A percentile compares a stretch with the other conserved stretches of the same genome.
phyloP scores from a whole-genome alignment of 1,139 yeast genomes.

The Ogataea hybrid region DNA sequence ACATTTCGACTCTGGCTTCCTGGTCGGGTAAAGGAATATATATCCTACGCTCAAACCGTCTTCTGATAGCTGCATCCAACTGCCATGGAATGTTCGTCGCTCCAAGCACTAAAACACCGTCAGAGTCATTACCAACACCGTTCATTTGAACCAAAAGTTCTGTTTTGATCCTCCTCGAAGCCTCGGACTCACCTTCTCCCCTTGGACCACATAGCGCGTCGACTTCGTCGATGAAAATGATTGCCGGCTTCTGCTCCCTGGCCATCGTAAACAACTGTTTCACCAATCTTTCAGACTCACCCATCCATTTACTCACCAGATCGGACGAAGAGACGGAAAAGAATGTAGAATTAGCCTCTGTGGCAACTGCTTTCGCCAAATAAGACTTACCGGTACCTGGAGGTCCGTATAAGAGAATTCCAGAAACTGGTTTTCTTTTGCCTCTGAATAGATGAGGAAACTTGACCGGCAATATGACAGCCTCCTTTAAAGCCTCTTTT shows the following conservation, averaged over 20 bases:
- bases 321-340: constrained; percentile 95
- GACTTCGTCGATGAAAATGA: constrained; percentile 95
- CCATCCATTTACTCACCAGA: constrained; percentile 98
- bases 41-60: constrained; percentile 94
- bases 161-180: constrained; percentile 92
- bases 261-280: constrained; percentile 96
- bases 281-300: constrained; percentile 93
- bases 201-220: constrained; percentile 98
- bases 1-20: constrained; percentile 90
- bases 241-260: constrained; percentile 90
- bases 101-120: constrained; percentile 91
- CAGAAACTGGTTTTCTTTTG: constrained; percentile 88
- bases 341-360: constrained; percentile 95
- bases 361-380: constrained; percentile 96
- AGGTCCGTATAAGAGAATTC: constrained; percentile 92
- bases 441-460: constrained; percentile 96
- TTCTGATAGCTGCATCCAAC: constrained; percentile 93
- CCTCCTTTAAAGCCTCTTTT: constrained; percentile 95
- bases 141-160: constrained; percentile 97
- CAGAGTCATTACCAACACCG: constrained; percentile 95
- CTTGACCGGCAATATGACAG: constrained; percentile 91
- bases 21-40: constrained; percentile 93
- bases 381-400: constrained; percentile 99
- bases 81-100: constrained; percentile 99
- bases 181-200: constrained; percentile 98